These are phyloP conservation scores for Porpolomopsis calyptriformis DNA, from an alignment of 768 basidiomycete species.

Conservation along the genomic window DNA sequence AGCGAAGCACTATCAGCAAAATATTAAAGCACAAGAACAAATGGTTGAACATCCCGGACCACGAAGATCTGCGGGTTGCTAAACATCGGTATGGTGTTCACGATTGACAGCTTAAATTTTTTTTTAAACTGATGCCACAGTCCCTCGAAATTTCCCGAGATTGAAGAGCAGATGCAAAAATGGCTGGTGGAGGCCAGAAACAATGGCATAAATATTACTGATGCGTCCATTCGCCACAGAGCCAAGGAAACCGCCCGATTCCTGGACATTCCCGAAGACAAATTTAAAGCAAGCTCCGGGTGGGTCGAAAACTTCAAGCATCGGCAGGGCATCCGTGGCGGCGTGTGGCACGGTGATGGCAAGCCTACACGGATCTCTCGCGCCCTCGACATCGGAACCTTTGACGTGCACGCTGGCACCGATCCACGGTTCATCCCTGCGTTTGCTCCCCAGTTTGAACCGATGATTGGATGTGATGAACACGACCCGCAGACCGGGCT, in stretches of 20 bases:
- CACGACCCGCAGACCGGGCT: slow-evolving; percentile 8
- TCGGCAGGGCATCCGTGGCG: slow-evolving; percentile 64
- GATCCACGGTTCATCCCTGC: slow-evolving; percentile 31
- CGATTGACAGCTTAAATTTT: slow-evolving; percentile 7
- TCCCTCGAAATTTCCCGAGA: slow-evolving; percentile 70
- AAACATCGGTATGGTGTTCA: slow-evolving; percentile 49
- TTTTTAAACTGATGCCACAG: slow-evolving; percentile 25
- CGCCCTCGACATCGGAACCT: slow-evolving; percentile 5
- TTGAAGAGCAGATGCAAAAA: slow-evolving; percentile 54
- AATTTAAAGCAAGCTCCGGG: slow-evolving; percentile 85
- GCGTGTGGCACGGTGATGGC: slow-evolving; percentile 39
- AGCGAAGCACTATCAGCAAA: slow-evolving; percentile 90
- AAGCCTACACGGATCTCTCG: slow-evolving; percentile 17
- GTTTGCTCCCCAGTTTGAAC: slow-evolving; percentile 25
- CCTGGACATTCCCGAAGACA: slow-evolving; percentile 50
- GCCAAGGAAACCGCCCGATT: slow-evolving; percentile 55
- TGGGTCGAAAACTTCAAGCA: slow-evolving; percentile 92
- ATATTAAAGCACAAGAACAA: slow-evolving; percentile 77
- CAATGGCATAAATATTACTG: slow-evolving; percentile 41
- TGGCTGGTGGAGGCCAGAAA: slow-evolving; percentile 51
- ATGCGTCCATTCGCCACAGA: slow-evolving; percentile 50
- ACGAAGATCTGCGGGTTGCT: slow-evolving; percentile 47
- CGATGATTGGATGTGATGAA: slow-evolving; percentile 13
- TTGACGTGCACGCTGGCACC: slow-evolving; percentile 2
- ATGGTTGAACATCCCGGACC: slow-evolving; percentile 63